Base-by-base conservation (phyloP, 2,329 filamentous ascomycete species). In the Neurospora sp. region DNA sequence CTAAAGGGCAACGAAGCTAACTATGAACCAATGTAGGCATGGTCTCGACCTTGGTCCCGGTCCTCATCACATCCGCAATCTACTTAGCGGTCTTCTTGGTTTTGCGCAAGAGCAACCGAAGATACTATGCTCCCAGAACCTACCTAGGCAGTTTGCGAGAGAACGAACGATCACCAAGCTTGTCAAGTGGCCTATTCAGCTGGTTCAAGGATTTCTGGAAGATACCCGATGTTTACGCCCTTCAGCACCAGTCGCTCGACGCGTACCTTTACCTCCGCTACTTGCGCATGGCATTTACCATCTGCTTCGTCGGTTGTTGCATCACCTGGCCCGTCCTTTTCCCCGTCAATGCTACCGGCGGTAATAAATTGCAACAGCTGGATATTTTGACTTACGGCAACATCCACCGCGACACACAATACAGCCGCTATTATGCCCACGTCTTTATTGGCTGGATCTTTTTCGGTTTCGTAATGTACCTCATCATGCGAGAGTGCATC, bases 231-330 rank as follows among this genome's bases (percentile, higher is more conserved):
- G 89, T 89, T 52, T 93, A 92, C 77, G 88, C 94, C 36, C 87
- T 98, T 28, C 92, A 96, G 76, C 93, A 97, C 82, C 92, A 95
- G 78, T 96, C 93, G 0, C 87, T 99, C 72, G 95, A 99, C 78
- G 92, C 91, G 39, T 98, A 95, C 80, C 88, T 98, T 68, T 93
- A 96, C 79, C 84, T 98, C 37, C 92, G 95, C 41, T 97, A 95
- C 77, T 82, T 98, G 73, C 92, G 93, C 77, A 90, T 94, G 73
- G 82, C 90, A 8, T 85, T 91, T 39, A 82, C 89, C 71, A 91
- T 96, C 74, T 94, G 91, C 80, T 87, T 98, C 66, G 90, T 95
- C 10, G 96, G 96, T 70, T 92, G 90, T 76, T 83, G 86, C 74
- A 89, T 98, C 71, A 94, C 92, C 19, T 97, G 92, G 89, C 95